Conservation (phyloP, 2,329 filamentous ascomycete genomes). For the Cadophora gregata region DNA sequence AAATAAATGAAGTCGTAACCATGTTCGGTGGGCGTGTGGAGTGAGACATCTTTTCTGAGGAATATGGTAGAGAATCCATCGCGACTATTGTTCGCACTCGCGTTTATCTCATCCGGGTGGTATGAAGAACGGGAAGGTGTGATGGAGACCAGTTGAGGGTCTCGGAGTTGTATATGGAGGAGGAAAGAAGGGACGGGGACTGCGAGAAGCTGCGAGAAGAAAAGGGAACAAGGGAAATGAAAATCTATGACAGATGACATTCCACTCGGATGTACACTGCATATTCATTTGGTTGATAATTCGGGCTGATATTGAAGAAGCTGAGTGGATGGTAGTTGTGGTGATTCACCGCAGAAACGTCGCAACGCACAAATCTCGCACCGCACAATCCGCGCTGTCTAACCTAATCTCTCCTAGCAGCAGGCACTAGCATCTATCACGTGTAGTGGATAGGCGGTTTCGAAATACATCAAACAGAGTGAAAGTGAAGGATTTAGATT, state of each 20-base stretch:
- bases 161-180: not conserved
- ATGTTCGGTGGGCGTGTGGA: slow-evolving; percentile 14
- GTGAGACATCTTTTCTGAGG: slow-evolving; percentile 1
- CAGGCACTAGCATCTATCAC: not conserved
- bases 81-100: not conserved
- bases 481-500: not conserved
- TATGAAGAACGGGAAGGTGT: not conserved
- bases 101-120: not conserved
- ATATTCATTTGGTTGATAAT: slow-evolving; percentile 8
- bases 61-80: not conserved
- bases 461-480: not conserved
- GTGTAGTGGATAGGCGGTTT: not conserved
- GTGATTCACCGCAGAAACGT: slow-evolving; percentile 22
- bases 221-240: not conserved
- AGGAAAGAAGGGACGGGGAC: slow-evolving; percentile 8
- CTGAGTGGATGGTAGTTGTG: slow-evolving; percentile 14
- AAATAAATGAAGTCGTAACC: slow-evolving; percentile 55
- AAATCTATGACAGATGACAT: slow-evolving; percentile 3
- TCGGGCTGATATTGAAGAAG: slow-evolving; percentile 12
- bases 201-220: slow-evolving; percentile 17
- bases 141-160: not conserved
- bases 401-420: slow-evolving; percentile 9
- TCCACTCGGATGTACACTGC: not conserved
- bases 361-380: slow-evolving; percentile 29
- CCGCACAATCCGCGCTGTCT: slow-evolving; percentile 19